Evolutionary conservation across 345 rosid species (phyloP).

Genomic region (Populus tremula): DNA sequence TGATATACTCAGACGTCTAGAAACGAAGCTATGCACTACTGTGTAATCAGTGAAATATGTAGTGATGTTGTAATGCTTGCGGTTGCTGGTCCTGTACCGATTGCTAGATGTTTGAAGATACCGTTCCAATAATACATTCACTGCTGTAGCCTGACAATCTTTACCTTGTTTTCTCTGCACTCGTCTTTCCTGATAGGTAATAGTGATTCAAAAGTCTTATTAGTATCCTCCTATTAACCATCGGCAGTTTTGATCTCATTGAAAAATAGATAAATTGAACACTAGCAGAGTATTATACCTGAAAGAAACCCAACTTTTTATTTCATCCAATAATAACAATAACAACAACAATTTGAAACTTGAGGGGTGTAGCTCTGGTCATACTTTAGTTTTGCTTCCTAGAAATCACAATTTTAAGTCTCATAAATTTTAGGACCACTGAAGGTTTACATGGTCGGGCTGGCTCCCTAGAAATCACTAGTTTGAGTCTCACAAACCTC

Average conservation of each 20-base stretch:
- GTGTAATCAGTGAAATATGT: too few species aligned
- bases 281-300: neutral
- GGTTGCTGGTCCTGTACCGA: neutral
- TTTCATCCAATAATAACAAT: neutral
- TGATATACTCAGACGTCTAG: neutral
- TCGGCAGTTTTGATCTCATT: neutral
- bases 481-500: too few species aligned
- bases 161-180: neutral
- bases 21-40: neutral
- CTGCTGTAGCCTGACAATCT: neutral
- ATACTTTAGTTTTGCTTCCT: rapidly evolving
- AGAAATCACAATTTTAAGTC: too few species aligned
- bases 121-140: neutral
- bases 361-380: too few species aligned
- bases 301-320: too few species aligned
- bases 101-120: neutral
- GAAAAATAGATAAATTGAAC: neutral
- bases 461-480: too few species aligned
- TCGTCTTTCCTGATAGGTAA: neutral
- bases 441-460: too few species aligned
- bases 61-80: neutral
- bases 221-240: neutral
- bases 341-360: too few species aligned
- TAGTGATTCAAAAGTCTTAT: neutral
- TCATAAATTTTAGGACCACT: rapidly evolving